Evolutionary conservation across 306 rosid species (phyloP), one percentile per base, ranked within the genome.

Genomic region (Luffa aegyptiaca): DNA sequence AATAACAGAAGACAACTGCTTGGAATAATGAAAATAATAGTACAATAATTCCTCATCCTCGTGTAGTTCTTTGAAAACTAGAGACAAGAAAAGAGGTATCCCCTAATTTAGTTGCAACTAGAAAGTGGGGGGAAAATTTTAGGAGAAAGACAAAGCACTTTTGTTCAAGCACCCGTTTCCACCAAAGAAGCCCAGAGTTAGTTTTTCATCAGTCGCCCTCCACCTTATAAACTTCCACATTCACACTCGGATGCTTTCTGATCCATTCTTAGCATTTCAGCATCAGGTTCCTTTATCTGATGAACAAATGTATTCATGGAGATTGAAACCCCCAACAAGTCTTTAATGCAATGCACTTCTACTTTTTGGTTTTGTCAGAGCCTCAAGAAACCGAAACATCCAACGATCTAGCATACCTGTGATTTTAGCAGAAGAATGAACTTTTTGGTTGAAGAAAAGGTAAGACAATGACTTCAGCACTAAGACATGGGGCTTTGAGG

Each of bases 331-430:
- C 62, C 77, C 12, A 66, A 31, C 46, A 20, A 20, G 5, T 82
- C 80, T 86, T 86, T 86, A 92, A 72, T 87, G 87, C 45, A 42
- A 21, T 78, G 66, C 84, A 64, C 86, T 88, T 87, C 89, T 85
- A 53, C 86, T 78, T n/a, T 85, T 88, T 78, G 92, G 90, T 80
- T 90, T 94, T 70, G 98, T 92, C 61, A 88, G 31, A 66, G 87
- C 90, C 86, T 94, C 97, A 46, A 94, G 11, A 82, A 94, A 85
- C 87, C 96, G 84, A 87, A 48, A 92, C 97, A 92, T 94, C 98
- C 98, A 94, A 21, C 97, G 94, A 75, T 94, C 98, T 74, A 94
- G 89, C 98, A 94, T 82, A 81, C 98, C 98, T 94, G 90, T 82
- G 7, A 59, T 82, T 70, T 46, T 48, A 68, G 78, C 20, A 44